These are phyloP conservation scores for Penicillium sp. DNA, from an alignment of 2,329 filamentous ascomycete species.

Conservation along the genomic window DNA sequence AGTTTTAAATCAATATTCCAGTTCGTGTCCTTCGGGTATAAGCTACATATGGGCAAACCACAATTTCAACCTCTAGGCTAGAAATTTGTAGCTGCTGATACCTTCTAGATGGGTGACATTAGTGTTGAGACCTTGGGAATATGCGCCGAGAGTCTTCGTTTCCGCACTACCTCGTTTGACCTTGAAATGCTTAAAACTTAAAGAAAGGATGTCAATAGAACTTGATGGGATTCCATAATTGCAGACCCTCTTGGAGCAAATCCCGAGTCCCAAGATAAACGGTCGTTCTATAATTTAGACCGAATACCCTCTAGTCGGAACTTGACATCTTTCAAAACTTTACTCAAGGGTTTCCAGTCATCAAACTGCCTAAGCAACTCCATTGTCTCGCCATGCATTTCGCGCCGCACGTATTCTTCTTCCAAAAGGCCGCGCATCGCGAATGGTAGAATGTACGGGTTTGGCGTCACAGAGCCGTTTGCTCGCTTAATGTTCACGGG, in stretches of 20 bases:
- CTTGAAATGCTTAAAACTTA: too few species aligned
- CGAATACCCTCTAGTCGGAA: constrained; percentile 89
- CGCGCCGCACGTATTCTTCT: constrained; percentile 84
- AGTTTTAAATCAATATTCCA: not conserved
- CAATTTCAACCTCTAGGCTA: too few species aligned
- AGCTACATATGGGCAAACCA: too few species aligned
- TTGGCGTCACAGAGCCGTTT: constrained; percentile 51
- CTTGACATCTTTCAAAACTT: constrained; percentile 93
- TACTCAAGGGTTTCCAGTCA: constrained; percentile 86
- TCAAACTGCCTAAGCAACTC: constrained; percentile 86
- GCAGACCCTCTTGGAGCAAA: not conserved
- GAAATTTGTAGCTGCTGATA: too few species aligned
- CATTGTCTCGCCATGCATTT: constrained; percentile 74
- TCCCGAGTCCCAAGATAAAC: not conserved
- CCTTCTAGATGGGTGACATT: too few species aligned
- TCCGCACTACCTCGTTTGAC: too few species aligned
- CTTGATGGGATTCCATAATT: not conserved
- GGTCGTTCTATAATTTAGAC: constrained; percentile 66
- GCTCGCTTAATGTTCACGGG: constrained; percentile 57
- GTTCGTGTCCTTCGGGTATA: not conserved
- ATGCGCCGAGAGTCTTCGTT: too few species aligned
- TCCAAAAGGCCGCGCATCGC: constrained; percentile 92
- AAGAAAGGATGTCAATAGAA: too few species aligned
- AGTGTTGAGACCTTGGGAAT: too few species aligned
- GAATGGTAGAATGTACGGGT: constrained; percentile 92